Conservation (phyloP, 2,329 filamentous ascomycete species). For the Leptosphaerulina australis region DNA sequence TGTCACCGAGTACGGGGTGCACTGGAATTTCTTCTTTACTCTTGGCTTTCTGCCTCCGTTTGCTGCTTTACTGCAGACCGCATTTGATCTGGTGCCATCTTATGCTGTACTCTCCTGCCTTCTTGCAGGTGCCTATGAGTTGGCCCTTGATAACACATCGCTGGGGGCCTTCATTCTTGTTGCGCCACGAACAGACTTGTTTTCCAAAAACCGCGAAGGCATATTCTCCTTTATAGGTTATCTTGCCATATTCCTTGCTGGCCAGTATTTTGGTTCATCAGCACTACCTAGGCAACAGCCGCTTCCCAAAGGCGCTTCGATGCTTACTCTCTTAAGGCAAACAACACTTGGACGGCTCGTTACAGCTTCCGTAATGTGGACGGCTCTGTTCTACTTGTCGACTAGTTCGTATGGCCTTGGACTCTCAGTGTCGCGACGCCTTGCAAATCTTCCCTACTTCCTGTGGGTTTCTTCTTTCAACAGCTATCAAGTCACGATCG, state of each 20-base stretch:
- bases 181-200: slow-evolving; percentile 75
- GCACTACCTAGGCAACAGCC: slow-evolving; percentile 67
- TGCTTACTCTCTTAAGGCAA: slow-evolving; percentile 56
- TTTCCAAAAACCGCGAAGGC: slow-evolving; percentile 92
- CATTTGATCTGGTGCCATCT: slow-evolving; percentile 72
- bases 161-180: slow-evolving; percentile 83
- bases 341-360: slow-evolving; percentile 68
- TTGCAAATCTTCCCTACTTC: slow-evolving; percentile 93
- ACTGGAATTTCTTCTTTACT: slow-evolving; percentile 99
- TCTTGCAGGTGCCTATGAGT: slow-evolving; percentile 73
- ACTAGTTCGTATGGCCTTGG: slow-evolving; percentile 71
- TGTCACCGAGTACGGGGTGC: slow-evolving; percentile 94
- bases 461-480: slow-evolving; percentile 95
- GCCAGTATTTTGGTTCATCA: slow-evolving; percentile 80
- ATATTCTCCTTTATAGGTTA: slow-evolving; percentile 96
- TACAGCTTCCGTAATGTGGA: slow-evolving; percentile 72
- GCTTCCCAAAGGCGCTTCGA: slow-evolving; percentile 53
- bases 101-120: slow-evolving; percentile 76
- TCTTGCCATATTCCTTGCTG: slow-evolving; percentile 89
- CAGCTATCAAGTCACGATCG: slow-evolving; percentile 77
- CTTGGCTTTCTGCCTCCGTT: slow-evolving; percentile 87
- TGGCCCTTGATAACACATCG: slow-evolving; percentile 72
- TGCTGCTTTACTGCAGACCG: slow-evolving; percentile 78
- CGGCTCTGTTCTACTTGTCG: slow-evolving; percentile 69
- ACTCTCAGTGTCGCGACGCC: slow-evolving; percentile 77